Evolutionary conservation across 192 early-diverging fungal genomes (phyloP).

Genomic region (Coemansia sp.): DNA sequence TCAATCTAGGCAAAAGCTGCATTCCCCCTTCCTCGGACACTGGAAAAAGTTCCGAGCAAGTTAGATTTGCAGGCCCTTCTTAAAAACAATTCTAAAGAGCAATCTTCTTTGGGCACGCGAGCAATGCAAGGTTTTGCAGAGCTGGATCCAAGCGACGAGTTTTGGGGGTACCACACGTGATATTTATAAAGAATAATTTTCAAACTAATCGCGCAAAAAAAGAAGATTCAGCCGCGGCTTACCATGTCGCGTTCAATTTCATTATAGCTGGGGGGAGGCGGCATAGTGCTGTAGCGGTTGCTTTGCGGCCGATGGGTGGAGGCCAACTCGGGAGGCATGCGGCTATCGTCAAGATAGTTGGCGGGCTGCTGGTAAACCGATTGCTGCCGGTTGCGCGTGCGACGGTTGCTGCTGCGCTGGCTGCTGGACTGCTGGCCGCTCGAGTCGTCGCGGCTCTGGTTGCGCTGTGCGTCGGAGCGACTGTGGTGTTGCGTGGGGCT

Average conservation of each 20-base stretch:
- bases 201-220: too few relatives aligned
- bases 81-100: slow-evolving; percentile 2
- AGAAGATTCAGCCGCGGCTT: neutral
- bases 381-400: too few relatives aligned
- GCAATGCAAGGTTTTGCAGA: neutral
- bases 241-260: neutral
- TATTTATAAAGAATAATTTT: neutral
- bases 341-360: neutral
- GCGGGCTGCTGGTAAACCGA: neutral
- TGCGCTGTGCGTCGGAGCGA: neutral
- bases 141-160: neutral
- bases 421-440: neutral
- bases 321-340: neutral
- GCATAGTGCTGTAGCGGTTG: neutral
- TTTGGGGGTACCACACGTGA: slow-evolving; percentile 1
- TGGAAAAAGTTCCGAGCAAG: neutral
- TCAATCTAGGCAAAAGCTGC: neutral
- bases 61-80: slow-evolving; percentile 1
- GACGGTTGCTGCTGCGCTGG: too few relatives aligned
- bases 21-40: slow-evolving; percentile 4
- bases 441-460: neutral
- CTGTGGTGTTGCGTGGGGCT: neutral
- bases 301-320: neutral
- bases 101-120: neutral
- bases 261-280: neutral